A percentile compares a stretch with the other conserved stretches of the same genome.
phyloP scores from a whole-genome alignment of 208 protist genomes.

The Acanthamoeba quina region DNA sequence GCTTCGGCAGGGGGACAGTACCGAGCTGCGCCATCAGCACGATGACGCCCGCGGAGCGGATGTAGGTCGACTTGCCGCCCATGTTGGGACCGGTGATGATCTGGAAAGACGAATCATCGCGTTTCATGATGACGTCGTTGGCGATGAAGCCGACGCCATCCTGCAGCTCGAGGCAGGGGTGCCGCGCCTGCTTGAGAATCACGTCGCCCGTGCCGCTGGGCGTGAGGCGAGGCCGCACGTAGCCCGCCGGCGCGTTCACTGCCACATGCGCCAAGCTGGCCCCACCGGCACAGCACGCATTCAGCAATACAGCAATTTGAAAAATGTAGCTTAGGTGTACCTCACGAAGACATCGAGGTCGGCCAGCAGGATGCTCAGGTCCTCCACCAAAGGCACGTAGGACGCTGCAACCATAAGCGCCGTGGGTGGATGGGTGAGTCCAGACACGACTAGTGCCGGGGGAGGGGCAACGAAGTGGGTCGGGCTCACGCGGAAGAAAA shows the following conservation, averaged over 20 bases:
- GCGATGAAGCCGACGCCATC: slow-evolving; percentile 36
- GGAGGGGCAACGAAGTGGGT: not conserved
- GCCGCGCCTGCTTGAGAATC: slow-evolving; percentile 82
- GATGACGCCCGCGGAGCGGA: slow-evolving; percentile 44
- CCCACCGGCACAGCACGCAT: not conserved
- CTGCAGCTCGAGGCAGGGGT: slow-evolving; percentile 88
- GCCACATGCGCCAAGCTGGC: slow-evolving; percentile 12
- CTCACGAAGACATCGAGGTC: slow-evolving; percentile 95
- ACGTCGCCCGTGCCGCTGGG: slow-evolving; percentile 46
- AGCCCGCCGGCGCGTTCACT: not conserved
- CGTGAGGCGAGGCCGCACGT: slow-evolving; percentile 39
- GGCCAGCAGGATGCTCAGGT: slow-evolving; percentile 95
- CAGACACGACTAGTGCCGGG: too few relatives aligned
- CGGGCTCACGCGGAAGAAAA: not conserved
- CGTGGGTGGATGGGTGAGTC: not conserved
- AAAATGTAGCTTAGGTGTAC: slow-evolving; percentile 77
- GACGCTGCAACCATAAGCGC: slow-evolving; percentile 72
- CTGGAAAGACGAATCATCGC: slow-evolving; percentile 77
- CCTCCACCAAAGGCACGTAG: slow-evolving; percentile 96
- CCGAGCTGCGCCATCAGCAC: slow-evolving; percentile 68
- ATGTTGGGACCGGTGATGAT: slow-evolving; percentile 96
- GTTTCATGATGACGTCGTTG: slow-evolving; percentile 70
- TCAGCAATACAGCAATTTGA: not conserved
- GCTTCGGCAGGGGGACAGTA: slow-evolving; percentile 81
- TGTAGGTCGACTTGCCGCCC: slow-evolving; percentile 98